Conservation (phyloP, 768 basidiomycete genomes). For the Macrocybe gigantea region DNA sequence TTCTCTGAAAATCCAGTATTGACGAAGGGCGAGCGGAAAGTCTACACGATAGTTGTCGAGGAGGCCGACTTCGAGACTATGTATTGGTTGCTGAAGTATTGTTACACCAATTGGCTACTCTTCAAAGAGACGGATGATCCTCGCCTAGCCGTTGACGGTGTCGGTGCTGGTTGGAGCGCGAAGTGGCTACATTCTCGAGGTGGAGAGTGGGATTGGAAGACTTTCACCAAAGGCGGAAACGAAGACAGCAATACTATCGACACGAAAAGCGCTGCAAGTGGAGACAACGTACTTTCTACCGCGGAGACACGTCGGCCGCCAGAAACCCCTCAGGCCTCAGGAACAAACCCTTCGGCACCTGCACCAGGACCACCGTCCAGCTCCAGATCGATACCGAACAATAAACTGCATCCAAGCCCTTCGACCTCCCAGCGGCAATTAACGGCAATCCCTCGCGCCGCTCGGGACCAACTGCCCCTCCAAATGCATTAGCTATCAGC, state of each 20-base stretch:
- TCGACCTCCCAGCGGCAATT: conserved; percentile 3
- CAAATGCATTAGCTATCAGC: conserved; percentile 14
- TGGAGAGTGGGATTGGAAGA: conserved; percentile 70
- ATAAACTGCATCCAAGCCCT: conserved; percentile 2
- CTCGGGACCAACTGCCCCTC: conserved; percentile 18
- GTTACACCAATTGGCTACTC: conserved; percentile 70
- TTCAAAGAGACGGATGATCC: conserved; percentile 71
- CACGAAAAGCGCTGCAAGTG: conserved; percentile 27
- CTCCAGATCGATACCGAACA: no score
- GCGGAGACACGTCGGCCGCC: conserved; percentile 21
- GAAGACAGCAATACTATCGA: conserved; percentile 5
- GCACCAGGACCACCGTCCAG: conserved; percentile 16
- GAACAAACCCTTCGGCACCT: neutral
- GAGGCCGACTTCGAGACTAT: conserved; percentile 76
- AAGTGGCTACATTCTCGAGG: conserved; percentile 45
- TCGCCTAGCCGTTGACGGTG: conserved; percentile 57
- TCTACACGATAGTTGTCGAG: conserved; percentile 65
- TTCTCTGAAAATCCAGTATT: conserved; percentile 53
- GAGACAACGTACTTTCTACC: conserved; percentile 34
- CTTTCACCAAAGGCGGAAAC: conserved; percentile 20
- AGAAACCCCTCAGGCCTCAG: conserved; percentile 20
- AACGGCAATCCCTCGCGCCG: neutral
- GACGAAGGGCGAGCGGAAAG: conserved; percentile 43
- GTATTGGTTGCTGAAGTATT: conserved; percentile 74
- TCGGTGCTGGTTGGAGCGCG: conserved; percentile 62